Evolutionary conservation across 768 basidiomycete species (phyloP).

Genomic region (Lyophyllum shimeji): DNA sequence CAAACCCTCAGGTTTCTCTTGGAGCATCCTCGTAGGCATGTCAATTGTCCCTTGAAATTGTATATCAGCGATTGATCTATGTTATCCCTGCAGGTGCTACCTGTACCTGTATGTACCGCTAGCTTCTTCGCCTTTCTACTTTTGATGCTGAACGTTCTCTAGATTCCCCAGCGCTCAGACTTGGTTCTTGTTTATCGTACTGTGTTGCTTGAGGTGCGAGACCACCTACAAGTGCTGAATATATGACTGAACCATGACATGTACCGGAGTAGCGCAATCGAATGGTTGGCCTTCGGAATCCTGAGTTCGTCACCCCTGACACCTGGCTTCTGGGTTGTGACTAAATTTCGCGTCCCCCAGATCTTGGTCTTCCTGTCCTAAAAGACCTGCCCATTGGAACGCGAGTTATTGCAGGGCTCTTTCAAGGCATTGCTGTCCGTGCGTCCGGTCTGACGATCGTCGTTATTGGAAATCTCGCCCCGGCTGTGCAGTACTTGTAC

Average conservation of each 20-base stretch:
- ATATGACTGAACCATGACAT: neutral
- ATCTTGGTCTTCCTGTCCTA: slow-evolving; percentile 39
- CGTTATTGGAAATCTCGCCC: slow-evolving; percentile 50
- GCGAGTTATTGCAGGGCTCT: slow-evolving; percentile 44
- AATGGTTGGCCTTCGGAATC: slow-evolving; percentile 72
- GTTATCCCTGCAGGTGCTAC: slow-evolving; percentile 45
- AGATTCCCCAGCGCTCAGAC: slow-evolving; percentile 76
- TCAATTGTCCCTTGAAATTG: neutral
- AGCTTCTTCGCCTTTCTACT: neutral
- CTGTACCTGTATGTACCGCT: slow-evolving; percentile 48
- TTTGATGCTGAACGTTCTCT: neutral
- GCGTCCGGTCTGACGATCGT: slow-evolving; percentile 55
- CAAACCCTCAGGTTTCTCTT: slow-evolving; percentile 71
- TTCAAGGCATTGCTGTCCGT: slow-evolving; percentile 53
- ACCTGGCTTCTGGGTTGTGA: neutral
- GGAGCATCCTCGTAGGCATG: slow-evolving; percentile 70
- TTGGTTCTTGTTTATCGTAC: slow-evolving; percentile 63
- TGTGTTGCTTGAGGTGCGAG: slow-evolving; percentile 55
- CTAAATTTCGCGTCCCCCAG: slow-evolving; percentile 22
- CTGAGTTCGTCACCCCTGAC: slow-evolving; percentile 37
- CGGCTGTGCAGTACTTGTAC: slow-evolving; percentile 62
- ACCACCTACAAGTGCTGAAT: neutral
- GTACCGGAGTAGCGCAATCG: slow-evolving; percentile 42
- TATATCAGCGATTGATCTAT: neutral
- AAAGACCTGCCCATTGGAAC: slow-evolving; percentile 36